Percentiles rank a stretch among this genome's conserved stretches.
phyloP scores from a whole-genome alignment of 441 rosid species.

The Populus tomentosa region DNA sequence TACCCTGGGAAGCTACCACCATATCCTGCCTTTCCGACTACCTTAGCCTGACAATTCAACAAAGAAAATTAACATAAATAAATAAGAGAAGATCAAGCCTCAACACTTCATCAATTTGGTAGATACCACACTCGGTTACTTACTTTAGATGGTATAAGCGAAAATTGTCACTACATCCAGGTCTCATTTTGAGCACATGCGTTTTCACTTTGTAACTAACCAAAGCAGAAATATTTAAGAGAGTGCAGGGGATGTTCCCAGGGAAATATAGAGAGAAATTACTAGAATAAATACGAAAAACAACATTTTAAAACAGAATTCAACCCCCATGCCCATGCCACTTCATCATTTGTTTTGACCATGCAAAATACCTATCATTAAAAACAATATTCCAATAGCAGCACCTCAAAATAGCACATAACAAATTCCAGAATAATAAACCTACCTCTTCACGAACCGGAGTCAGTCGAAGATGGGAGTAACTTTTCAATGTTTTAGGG shows the following conservation, averaged over 20 bases:
- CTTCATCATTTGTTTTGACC: neutral
- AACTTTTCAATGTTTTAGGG: slow-evolving; percentile 85
- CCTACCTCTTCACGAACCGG: slow-evolving; percentile 98
- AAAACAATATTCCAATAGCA: neutral
- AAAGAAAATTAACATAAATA: neutral
- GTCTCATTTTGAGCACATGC: too few species aligned
- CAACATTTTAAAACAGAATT: too few species aligned
- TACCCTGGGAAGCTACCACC: slow-evolving; percentile 70
- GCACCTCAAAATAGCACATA: neutral
- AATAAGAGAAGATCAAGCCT: neutral
- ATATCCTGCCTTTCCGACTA: slow-evolving; percentile 61
- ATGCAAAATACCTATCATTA: neutral
- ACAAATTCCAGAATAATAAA: neutral
- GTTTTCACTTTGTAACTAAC: too few species aligned
- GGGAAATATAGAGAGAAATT: too few species aligned
- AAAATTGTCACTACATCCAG: too few species aligned
- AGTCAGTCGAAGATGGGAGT: too few species aligned
- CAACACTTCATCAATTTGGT: too few species aligned
- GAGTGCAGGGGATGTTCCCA: too few species aligned
- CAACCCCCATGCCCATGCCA: neutral
- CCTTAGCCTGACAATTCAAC: slow-evolving; percentile 58
- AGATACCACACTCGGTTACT: too few species aligned
- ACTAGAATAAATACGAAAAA: too few species aligned
- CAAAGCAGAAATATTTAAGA: too few species aligned
- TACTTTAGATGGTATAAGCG: too few species aligned